Evolutionary conservation across 2,329 filamentous ascomycete species (phyloP), one percentile per base, ranked within the genome.

Genomic region (Fusarium anthophilum): DNA sequence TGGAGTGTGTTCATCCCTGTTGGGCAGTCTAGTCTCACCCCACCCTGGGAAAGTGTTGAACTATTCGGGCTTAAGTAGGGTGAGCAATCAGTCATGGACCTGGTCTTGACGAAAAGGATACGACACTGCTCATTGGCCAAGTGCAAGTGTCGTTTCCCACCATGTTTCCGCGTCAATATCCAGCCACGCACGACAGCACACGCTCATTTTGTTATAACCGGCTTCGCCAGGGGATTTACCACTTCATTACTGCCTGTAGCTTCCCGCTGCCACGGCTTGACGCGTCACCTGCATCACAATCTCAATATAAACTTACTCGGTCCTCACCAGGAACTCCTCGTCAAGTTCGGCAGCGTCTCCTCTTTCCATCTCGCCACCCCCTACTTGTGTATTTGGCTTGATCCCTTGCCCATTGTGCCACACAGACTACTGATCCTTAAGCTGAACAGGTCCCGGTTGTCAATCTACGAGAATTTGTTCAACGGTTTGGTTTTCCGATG

Each of bases 391-490:
- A 18, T 28, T 13, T 5, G 24, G 6, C 14, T 17, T 55, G 10
- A 28, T 41, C 24, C 24, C 18, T 13, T 28, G 1, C 20, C 4
- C 35, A 6, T 2, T 28, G 11, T 10, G 22, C 15, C 10, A 37
- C 3, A 17, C 14, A 17, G 9, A 8, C 24, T n/a, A 22, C 32
- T 15, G 32, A 28, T 12, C 10, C 18, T 9, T n/a, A 6, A 28
- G 24, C 14, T n/a, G 20, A 18, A 30, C 8, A 17, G 24, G 11
- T n/a, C 11, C 7, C 6, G 4, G 20, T n/a, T n/a, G 3, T 4
- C 22, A 39, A 14, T 2, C 20, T 3, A n/a, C 2, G 6, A 11
- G 0, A 5, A 8, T 15, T 14, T 14, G 20, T 55, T 10, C 4
- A 41, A n/a, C 20, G 14, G 14, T 3, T 41, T 38, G 18, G 4